These are phyloP conservation scores for Mycena citricolor DNA, from an alignment of 1,284 basidiomycete genomes.

Conservation along the genomic window DNA sequence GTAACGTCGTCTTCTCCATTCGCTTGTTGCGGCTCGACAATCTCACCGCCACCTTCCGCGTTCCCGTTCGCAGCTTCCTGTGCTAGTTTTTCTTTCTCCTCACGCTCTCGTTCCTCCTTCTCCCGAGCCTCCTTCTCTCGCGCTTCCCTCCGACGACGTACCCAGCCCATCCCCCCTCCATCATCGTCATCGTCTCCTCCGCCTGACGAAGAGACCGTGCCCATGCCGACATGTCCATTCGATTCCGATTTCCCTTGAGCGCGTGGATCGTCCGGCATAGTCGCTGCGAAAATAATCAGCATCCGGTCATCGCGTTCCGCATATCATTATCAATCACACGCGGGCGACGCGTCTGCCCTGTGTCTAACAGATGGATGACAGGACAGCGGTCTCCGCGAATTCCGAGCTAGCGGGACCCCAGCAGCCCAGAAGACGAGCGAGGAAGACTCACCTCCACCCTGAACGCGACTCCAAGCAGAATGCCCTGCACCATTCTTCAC, in stretches of 20 bases:
- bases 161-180: constrained; percentile 75
- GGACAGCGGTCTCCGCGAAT: too few species aligned
- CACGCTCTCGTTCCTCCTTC: constrained; percentile 38
- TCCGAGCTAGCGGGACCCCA: constrained; percentile 25
- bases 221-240: constrained; percentile 17
- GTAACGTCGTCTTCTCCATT: neutral
- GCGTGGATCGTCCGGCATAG: too few species aligned
- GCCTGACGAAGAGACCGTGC: constrained; percentile 22
- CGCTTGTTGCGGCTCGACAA: neutral
- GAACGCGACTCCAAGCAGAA: constrained; percentile 42
- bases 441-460: constrained; percentile 30
- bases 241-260: too few species aligned
- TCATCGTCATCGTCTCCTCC: constrained; percentile 56
- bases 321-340: too few species aligned
- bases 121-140: constrained; percentile 46
- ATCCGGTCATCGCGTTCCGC: too few species aligned
- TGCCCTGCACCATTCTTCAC: constrained; percentile 44
- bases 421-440: constrained; percentile 27
- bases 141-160: constrained; percentile 56
- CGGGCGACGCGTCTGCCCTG: too few species aligned
- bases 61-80: neutral
- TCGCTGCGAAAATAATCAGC: too few species aligned
- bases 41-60: neutral
- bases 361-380: too few species aligned
- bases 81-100: constrained; percentile 27